Conservation (phyloP, 306 rosid species). For the Cicer chorassanicum region DNA sequence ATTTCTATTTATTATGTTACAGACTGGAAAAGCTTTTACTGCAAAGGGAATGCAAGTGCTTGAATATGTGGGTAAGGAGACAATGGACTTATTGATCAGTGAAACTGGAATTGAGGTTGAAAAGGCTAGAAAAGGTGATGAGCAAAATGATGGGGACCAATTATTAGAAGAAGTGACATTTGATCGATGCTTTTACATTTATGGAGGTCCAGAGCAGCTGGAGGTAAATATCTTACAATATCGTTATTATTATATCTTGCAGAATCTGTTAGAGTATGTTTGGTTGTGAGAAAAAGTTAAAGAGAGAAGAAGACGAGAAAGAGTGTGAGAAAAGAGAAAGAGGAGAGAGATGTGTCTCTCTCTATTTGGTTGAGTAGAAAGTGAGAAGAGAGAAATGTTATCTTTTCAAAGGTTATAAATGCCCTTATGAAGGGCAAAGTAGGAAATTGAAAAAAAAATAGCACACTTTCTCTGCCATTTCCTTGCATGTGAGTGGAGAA, state of each 20-base stretch:
- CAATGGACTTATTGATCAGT: conserved; percentile 82
- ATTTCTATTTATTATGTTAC: conserved; percentile 46
- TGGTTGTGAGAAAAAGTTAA: neutral
- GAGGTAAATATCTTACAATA: conserved; percentile 62
- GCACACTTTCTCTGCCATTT: neutral
- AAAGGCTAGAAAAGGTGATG: conserved; percentile 55
- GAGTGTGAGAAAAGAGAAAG: neutral
- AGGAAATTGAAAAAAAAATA: too few relatives aligned
- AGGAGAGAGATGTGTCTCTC: neutral
- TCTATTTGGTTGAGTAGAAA: too few relatives aligned
- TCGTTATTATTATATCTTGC: conserved; percentile 1
- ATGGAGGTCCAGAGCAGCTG: conserved; percentile 98
- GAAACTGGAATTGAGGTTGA: conserved; percentile 96
- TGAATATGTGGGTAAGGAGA: conserved; percentile 94
- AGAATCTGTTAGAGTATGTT: neutral
- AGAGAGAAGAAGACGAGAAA: neutral
- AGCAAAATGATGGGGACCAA: conserved; percentile 64
- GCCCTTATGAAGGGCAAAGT: neutral
- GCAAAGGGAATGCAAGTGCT: conserved; percentile 98
- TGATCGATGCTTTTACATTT: conserved; percentile 97
- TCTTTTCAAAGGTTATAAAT: too few relatives aligned
- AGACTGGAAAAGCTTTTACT: conserved; percentile 94
- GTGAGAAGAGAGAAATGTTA: too few relatives aligned
- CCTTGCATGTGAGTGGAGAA: neutral
- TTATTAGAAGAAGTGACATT: conserved; percentile 86